Conservation (phyloP, 768 basidiomycete species). For the Psilocybe cyanescens region DNA sequence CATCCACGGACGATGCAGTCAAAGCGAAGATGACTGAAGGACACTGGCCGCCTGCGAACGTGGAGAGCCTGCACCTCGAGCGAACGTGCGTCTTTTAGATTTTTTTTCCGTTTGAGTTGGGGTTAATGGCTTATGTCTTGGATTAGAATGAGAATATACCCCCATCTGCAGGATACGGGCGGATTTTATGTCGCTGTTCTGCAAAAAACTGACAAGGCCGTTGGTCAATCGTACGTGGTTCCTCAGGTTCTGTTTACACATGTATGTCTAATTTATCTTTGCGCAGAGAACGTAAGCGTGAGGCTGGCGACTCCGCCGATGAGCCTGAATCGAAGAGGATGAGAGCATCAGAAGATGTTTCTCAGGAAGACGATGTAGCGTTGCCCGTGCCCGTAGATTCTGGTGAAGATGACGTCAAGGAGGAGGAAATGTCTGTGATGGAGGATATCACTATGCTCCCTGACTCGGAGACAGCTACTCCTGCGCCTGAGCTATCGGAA, state of each 20-base stretch:
- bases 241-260: background rate
- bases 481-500: background rate
- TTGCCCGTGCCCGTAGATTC: background rate
- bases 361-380: background rate
- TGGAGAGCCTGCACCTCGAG: slow-evolving; percentile 59
- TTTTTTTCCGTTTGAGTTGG: background rate
- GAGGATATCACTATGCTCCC: background rate
- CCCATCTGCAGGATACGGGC: slow-evolving; percentile 95
- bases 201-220: slow-evolving; percentile 42
- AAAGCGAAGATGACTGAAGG: slow-evolving; percentile 70
- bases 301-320: slow-evolving; percentile 38
- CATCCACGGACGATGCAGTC: slow-evolving; percentile 49
- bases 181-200: slow-evolving; percentile 98
- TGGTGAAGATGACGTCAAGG: slow-evolving; percentile 10
- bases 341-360: slow-evolving; percentile 21
- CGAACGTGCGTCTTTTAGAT: slow-evolving; percentile 61
- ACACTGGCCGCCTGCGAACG: slow-evolving; percentile 82
- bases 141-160: slow-evolving; percentile 83
- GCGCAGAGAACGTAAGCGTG: slow-evolving; percentile 54
- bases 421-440: slow-evolving; percentile 7
- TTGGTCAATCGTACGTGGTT: slow-evolving; percentile 1
- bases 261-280: background rate
- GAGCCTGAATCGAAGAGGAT: slow-evolving; percentile 57
- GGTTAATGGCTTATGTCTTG: background rate
- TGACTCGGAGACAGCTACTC: background rate